phyloP scores from a whole-genome alignment of 192 early-diverging fungal genomes.

The Chytriomyces sp. region DNA sequence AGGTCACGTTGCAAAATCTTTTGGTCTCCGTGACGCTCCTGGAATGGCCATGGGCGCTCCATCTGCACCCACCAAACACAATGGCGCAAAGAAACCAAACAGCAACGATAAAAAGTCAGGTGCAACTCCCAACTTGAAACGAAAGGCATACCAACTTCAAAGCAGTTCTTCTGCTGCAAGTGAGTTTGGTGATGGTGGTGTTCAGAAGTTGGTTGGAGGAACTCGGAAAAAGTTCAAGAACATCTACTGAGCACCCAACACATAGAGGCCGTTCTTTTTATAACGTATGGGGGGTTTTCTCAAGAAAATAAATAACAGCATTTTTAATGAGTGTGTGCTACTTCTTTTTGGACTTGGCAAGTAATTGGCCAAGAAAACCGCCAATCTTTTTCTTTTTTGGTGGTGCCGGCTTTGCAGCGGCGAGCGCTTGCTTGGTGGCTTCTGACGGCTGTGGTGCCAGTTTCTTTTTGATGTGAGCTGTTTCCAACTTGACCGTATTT shows the following conservation, averaged over 20 bases:
- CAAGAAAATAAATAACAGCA: not conserved
- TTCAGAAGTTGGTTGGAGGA: conserved; percentile 29
- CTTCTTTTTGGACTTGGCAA: not conserved
- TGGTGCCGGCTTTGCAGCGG: not conserved
- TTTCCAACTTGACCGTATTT: not conserved
- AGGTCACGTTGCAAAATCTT: conserved; percentile 95
- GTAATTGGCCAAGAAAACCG: not conserved
- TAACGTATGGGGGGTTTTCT: too few species aligned
- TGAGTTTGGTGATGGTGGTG: conserved; percentile 51
- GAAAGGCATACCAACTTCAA: conserved; percentile 39
- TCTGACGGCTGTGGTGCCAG: not conserved
- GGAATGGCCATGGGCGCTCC: conserved; percentile 28
- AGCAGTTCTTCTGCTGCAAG: conserved; percentile 29
- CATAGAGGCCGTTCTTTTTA: too few species aligned
- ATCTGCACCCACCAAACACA: conserved; percentile 2
- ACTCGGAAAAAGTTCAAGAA: conserved; percentile 27
- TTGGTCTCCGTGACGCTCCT: conserved; percentile 94
- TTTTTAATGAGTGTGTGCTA: not conserved
- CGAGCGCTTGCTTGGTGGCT: conserved; percentile 8
- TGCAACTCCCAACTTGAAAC: conserved; percentile 36
- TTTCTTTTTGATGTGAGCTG: not conserved
- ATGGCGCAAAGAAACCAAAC: conserved; percentile 18
- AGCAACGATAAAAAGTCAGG: conserved; percentile 8
- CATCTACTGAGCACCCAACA: not conserved
- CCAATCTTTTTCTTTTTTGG: conserved; percentile 20